Evolutionary conservation across 1,284 basidiomycete genomes (phyloP), one percentile per base, ranked within the genome.

Genomic region (Austroboletus novae-zelandiae): DNA sequence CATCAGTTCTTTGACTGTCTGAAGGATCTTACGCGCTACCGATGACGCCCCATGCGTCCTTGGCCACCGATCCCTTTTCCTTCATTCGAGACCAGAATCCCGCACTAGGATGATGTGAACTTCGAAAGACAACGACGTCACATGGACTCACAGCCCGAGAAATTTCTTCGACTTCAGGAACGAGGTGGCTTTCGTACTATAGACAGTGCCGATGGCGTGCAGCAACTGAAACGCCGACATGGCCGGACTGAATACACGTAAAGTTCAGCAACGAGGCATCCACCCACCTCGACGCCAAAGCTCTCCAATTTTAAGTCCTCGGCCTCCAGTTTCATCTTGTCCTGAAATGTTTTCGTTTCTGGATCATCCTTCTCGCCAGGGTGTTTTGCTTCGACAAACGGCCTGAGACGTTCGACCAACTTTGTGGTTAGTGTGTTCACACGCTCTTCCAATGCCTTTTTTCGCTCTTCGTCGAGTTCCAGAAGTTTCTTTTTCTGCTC

Each of bases 271-370:
- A 35, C 20, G 30, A 47, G 46, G 17, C 23, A 32, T 51, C 34
- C 36, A 68, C 72, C 13, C 57, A 95, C 87, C 81, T 98, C 96
- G 39, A 99, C 86, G 50, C 97, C 97, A 69, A 99, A 99, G 58
- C 93, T 96, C 75, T 99, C 97, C 52, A 98, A 73, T 76, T 98
- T 99, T 63, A 99, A 70, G 74, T 99, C 97, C 57, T 98, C 94
- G 2, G 93, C 94, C 70, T 99, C 97, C 40, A 81, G 76, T 64
- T 74, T 79, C 70, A 98, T 91, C 69, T 79, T 84, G 47, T 78
- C 76, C 68, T 90, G 85, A 65, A 95, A 96, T 18, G 78, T 76
- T 51, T 71, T 69, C 6, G 90, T 92, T 74, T 98, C 96, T 0
- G 84, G 74, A 65, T 98, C 96, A 51, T 89, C 86, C 57, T 82